Conservation (phyloP, 495 filamentous ascomycete species). For the Xylaria scruposa region DNA sequence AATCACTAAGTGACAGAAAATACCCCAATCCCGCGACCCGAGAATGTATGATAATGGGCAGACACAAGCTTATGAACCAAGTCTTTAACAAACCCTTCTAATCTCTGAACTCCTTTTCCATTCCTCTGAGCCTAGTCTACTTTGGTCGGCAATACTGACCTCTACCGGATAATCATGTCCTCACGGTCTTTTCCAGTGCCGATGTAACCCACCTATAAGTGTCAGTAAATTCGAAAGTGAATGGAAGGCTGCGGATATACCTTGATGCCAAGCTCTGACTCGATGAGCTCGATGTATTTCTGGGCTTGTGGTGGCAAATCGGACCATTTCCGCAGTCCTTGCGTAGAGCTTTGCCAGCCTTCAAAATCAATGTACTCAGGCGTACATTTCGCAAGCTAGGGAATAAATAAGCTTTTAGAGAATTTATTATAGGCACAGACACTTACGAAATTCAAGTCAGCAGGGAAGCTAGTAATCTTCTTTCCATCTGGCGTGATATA, state of each 20-base stretch:
- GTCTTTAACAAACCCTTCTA: constrained; percentile 17
- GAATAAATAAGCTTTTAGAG: constrained; percentile 34
- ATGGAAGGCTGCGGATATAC: constrained; percentile 39
- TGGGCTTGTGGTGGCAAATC: constrained; percentile 75
- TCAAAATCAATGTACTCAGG: constrained; percentile 75
- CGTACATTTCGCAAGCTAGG: constrained; percentile 48
- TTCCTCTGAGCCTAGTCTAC: background rate
- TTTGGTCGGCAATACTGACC: background rate
- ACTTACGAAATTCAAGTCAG: constrained; percentile 68
- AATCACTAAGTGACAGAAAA: background rate
- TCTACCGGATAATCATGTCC: constrained; percentile 45
- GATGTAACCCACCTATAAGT: constrained; percentile 61
- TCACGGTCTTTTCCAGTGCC: constrained; percentile 79
- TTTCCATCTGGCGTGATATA: constrained; percentile 66
- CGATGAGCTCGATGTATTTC: constrained; percentile 78
- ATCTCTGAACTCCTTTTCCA: constrained; percentile 15
- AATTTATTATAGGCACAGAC: constrained; percentile 41
- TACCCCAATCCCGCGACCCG: background rate
- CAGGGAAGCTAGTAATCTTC: constrained; percentile 66
- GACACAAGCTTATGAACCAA: background rate
- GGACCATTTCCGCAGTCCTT: constrained; percentile 63
- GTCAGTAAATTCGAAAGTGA: background rate
- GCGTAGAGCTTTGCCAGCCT: constrained; percentile 82
- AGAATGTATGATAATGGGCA: background rate
- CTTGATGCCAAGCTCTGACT: constrained; percentile 73